Evolutionary conservation across 108 stramenopile species (phyloP), one percentile per base, ranked within the genome.

Genomic region (Schizochytrium sp.): DNA sequence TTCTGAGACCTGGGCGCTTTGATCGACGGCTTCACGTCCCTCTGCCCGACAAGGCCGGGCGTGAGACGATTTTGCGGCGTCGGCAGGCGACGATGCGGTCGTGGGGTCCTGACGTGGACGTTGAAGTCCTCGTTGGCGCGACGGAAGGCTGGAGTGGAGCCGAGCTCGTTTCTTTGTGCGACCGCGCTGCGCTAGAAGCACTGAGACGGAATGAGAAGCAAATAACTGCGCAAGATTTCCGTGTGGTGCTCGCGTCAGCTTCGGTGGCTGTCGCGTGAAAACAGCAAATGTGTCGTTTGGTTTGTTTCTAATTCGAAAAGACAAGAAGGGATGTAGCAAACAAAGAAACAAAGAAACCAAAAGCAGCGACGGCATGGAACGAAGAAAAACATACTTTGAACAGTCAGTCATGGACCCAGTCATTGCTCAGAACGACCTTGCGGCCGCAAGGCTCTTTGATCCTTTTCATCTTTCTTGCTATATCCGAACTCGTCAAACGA

Each of bases 11-110:
- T 44, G 99, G 99, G 16, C 98, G 98, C 87, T 92, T 99, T 58
- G 98, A 99, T 94, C 99, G 99, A 92, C 94, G 98, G 5, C 98
- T 99, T 91, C 97, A 98, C 93, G 98, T 99, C 88, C 98, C 99
- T 0, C 94, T 99, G 47, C 99, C 98, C 53, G 59, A 89, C n/a
- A 16, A 88, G 21, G 72, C 45, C 10, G 94, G 91, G 25, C 95
- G 99, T 25, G 87, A 94, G 72, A 92, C 95, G 55, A 98, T 99
- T 90, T 98, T 99, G 95, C 95, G 96, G 89, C 97, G 97, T 5
- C 95, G 95, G 60, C 93, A 98, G 57, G 95, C 98, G 60, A 98
- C 98, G 92, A 95, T 95, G 87, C 97, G 97, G n/a, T 90, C 98
- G 8, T 48, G 55, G 12, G 95, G 91, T 55, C 95, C 96, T 5